Conservation (phyloP, 208 protist species). For the Crithidia thermophila region DNA sequence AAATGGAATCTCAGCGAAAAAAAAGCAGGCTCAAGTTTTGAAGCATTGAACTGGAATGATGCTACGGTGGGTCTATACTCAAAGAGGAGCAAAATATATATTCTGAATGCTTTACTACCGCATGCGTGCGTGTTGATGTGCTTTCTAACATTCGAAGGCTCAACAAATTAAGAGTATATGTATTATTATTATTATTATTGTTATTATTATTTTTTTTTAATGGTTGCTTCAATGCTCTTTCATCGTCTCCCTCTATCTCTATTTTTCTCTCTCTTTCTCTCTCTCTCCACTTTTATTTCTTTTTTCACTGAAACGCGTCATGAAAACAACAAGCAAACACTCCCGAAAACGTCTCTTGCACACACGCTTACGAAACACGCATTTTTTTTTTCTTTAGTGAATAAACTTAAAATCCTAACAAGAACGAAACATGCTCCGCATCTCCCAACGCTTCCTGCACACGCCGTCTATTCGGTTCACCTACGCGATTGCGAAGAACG, state of each 20-base stretch:
- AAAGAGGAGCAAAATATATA: no score
- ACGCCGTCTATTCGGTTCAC: conserved; percentile 76
- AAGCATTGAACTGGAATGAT: no score
- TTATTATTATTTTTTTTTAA: conserved; percentile 28
- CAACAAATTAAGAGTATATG: no score
- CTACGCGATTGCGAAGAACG: conserved; percentile 70
- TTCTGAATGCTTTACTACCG: no score
- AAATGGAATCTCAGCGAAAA: no score
- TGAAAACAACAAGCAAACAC: neutral
- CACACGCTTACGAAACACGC: neutral
- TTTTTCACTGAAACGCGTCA: neutral
- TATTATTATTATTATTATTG: no score
- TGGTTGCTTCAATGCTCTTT: neutral
- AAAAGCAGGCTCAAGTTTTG: no score
- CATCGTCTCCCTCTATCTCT: neutral
- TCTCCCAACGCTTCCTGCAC: conserved; percentile 33
- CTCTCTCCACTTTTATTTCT: neutral
- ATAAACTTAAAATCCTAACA: neutral
- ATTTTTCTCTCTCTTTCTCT: neutral
- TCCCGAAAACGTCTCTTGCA: neutral
- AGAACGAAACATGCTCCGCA: conserved; percentile 38
- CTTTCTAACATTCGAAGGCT: no score
- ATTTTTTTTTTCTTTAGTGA: neutral
- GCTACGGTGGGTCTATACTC: no score
- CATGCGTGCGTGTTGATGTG: no score